phyloP scores from a whole-genome alignment of 208 protist genomes.

The Entamoeba histolytica region DNA sequence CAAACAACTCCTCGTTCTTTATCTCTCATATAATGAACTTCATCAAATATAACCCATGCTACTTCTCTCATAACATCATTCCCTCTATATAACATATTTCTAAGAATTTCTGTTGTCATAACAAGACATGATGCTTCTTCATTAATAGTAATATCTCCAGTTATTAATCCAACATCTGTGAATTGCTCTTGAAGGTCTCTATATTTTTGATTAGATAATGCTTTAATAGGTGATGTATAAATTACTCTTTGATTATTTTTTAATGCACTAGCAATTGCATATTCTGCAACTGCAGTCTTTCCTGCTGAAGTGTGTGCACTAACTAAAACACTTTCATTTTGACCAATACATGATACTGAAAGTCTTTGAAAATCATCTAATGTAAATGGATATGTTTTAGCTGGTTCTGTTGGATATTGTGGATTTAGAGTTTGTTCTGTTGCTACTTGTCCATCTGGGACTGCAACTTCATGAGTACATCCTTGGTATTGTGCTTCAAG shows the following conservation, averaged over 20 bases:
- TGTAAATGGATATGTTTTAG: conserved; percentile 68
- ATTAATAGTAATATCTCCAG: conserved; percentile 96
- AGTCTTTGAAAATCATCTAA: conserved; percentile 68
- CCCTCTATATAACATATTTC: conserved; percentile 89
- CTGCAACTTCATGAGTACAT: no score
- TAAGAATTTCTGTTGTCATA: conserved; percentile 78
- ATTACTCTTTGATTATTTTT: conserved; percentile 68
- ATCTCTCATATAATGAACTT: conserved; percentile 95
- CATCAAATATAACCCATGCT: conserved; percentile 95
- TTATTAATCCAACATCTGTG: conserved; percentile 93
- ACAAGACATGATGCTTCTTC: conserved; percentile 82
- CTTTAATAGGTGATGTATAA: conserved; percentile 99
- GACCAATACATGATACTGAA: background rate
- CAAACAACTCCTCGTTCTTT: conserved; percentile 88
- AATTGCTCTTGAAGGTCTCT: conserved; percentile 79
- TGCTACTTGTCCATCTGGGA: no score
- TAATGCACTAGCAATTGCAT: conserved; percentile 56
- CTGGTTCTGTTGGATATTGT: conserved; percentile 6
- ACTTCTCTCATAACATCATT: conserved; percentile 83
- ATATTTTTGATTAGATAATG: conserved; percentile 98
- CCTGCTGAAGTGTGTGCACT: conserved; percentile 97
- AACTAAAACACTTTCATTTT: conserved; percentile 79
- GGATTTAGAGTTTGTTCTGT: no score
- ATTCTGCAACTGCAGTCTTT: conserved; percentile 96
- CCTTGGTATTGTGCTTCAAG: no score